These are phyloP conservation scores for Nemania serpens DNA, from an alignment of 2,329 filamentous ascomycete genomes.

Conservation along the genomic window DNA sequence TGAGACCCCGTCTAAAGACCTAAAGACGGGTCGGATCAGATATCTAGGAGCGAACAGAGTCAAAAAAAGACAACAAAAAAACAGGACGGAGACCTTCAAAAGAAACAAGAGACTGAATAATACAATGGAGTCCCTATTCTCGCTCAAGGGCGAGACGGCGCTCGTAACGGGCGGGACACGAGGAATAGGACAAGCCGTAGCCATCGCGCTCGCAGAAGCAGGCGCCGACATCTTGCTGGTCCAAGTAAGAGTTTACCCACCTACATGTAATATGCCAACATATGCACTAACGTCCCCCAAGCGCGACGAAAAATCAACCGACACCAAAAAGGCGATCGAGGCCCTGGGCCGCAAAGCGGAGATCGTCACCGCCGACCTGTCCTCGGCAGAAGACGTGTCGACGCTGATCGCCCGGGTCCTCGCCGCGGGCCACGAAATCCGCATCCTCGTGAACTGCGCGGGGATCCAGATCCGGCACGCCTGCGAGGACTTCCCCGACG, in stretches of 20 bases:
- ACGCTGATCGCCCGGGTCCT: conserved; percentile 64
- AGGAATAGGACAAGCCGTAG: conserved; percentile 62
- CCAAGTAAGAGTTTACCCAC: conserved; percentile 46
- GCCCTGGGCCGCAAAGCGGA: conserved; percentile 67
- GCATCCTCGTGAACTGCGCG: conserved; percentile 84
- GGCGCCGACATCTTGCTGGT: conserved; percentile 61
- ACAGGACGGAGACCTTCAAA: background rate
- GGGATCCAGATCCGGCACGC: conserved; percentile 83
- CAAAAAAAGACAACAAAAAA: background rate
- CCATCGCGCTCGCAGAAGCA: conserved; percentile 62
- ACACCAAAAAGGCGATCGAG: conserved; percentile 66
- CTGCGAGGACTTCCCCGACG: conserved; percentile 73
- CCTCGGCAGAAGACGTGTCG: conserved; percentile 63
- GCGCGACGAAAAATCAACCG: conserved; percentile 49
- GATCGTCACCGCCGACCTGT: conserved; percentile 74
- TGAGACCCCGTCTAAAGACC: background rate
- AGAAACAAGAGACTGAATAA: background rate
- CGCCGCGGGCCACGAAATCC: conserved; percentile 66
- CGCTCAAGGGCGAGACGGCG: conserved; percentile 60
- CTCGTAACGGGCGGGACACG: conserved; percentile 62
- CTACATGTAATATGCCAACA: background rate
- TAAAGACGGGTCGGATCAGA: background rate
- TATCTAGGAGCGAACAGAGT: background rate
- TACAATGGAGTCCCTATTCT: conserved; percentile 49
- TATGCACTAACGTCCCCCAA: conserved; percentile 31